Conservation (phyloP, 2,329 filamentous ascomycete genomes). For the Xylaria sp. region DNA sequence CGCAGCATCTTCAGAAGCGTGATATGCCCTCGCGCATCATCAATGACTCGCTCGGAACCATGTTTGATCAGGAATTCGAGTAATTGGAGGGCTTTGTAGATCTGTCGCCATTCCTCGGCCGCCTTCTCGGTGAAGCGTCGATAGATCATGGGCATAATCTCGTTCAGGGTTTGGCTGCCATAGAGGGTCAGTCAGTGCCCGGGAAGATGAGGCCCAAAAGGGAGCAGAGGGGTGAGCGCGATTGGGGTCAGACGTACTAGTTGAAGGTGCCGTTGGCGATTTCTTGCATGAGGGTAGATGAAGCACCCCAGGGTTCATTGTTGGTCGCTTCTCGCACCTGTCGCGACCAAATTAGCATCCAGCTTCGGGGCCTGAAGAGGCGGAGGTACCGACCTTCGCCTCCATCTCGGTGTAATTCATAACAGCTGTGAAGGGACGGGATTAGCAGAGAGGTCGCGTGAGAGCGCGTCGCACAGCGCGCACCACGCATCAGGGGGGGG, state of each 20-base stretch:
- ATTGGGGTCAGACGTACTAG: constrained; percentile 67
- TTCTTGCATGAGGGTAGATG: constrained; percentile 88
- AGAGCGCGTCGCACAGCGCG: not conserved
- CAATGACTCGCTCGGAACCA: constrained; percentile 94
- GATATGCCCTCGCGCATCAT: constrained; percentile 93
- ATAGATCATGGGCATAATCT: constrained; percentile 99
- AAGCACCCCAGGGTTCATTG: constrained; percentile 95
- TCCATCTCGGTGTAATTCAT: constrained; percentile 99
- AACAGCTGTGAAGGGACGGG: constrained; percentile 65
- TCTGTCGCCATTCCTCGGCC: constrained; percentile 98
- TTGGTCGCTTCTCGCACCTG: constrained; percentile 97
- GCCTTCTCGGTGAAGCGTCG: constrained; percentile 98
- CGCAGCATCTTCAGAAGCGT: constrained; percentile 97
- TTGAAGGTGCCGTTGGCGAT: constrained; percentile 98
- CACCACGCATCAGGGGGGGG: not conserved
- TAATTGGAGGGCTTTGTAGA: constrained; percentile 96
- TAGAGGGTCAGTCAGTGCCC: constrained; percentile 8
- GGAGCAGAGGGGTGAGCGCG: not conserved
- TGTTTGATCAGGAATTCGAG: constrained; percentile 98
- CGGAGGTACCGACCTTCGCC: constrained; percentile 53
- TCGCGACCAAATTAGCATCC: constrained; percentile 14
- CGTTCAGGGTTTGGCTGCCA: constrained; percentile 86
- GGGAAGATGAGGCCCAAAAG: too few relatives aligned
- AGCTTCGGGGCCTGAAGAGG: constrained; percentile 1
- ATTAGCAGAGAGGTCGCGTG: constrained; percentile 2